Evolutionary conservation across 495 filamentous ascomycete genomes (phyloP).

Genomic region (Ramalina peruviana): DNA sequence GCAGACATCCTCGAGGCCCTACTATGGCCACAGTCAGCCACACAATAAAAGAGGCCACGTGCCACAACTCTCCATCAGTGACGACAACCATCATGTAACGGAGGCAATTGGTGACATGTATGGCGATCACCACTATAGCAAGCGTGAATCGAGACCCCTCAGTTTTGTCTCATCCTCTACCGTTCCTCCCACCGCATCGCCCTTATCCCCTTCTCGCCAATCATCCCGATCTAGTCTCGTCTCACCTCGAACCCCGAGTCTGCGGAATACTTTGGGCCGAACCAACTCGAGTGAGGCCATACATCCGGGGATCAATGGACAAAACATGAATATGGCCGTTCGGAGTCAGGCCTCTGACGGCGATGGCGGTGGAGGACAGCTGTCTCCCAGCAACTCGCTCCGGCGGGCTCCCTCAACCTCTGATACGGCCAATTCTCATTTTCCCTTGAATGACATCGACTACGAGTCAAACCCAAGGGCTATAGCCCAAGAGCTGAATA

Average conservation of each 20-base stretch:
- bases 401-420: constrained; percentile 35
- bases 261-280: constrained; percentile 8
- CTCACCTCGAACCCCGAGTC: constrained; percentile 24
- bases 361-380: constrained; percentile 35
- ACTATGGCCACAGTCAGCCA: constrained; percentile 38
- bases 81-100: constrained; percentile 89
- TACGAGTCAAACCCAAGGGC: constrained; percentile 81
- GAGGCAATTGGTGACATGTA: constrained; percentile 97
- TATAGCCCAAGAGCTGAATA: constrained; percentile 89
- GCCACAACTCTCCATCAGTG: constrained; percentile 57
- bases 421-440: constrained; percentile 60
- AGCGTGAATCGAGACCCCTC: constrained; percentile 43
- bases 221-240: constrained; percentile 29
- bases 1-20: constrained; percentile 39
- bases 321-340: constrained; percentile 23
- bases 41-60: constrained; percentile 44
- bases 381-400: constrained; percentile 46
- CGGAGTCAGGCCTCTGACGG: constrained; percentile 27
- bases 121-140: constrained; percentile 60
- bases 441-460: constrained; percentile 83
- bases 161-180: constrained; percentile 48
- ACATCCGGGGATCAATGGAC: constrained; percentile 26
- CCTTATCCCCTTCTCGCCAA: constrained; percentile 17
- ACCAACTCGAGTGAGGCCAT: constrained; percentile 8
- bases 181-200: constrained; percentile 17